Evolutionary conservation across 805 yeast genomes (phyloP), one percentile per base, ranked within the genome.

Genomic region (Yarrowia yakushimensis): DNA sequence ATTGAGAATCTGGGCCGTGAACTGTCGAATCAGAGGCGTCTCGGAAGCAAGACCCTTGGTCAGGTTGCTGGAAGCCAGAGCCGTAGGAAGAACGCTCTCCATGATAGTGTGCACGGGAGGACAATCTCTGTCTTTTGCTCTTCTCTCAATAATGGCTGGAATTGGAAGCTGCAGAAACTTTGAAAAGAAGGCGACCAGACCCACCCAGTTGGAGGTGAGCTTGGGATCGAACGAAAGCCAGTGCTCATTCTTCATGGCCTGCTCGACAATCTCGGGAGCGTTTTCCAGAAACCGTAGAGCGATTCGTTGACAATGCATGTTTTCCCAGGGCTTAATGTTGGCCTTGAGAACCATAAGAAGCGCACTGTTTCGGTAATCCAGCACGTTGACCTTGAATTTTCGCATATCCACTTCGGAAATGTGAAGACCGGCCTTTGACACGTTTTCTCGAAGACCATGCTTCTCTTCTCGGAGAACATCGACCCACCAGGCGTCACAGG

Each of bases 171-270:
- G 78, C n/a, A 89, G 78, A 6, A 88, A 78, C 63, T 83, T 82
- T 0, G 85, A 78, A 46, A 86, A 74, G 2, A 90, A 72, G 25
- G 86, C 76, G 0, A 90, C 81, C 73, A 82, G 87, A 8, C 94
- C 88, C 50, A 90, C 78, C 91, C 96, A 92, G 76, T 87, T 90
- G 12, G 93, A 85, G 0, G 93, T 79, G 63, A 87, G 75, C 54
- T 85, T 82, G 0, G 97, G 96, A 65, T 88, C 96, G 69, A 88
- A 87, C 66, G 84, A 79, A 30, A 66, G 67, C 13, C 69, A 62
- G 8, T 64, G 65, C 4, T 66, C 65, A 31, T 70, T 27, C 3
- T 67, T 67, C 60, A 72, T 67, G 67, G 87, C 92, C 1, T 91
- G 88, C 0, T 90, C 85, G 1, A 88, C 79, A 22, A 93, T 76